Evolutionary conservation across 495 filamentous ascomycete species (phyloP).

Genomic region (Darksidea phi): DNA sequence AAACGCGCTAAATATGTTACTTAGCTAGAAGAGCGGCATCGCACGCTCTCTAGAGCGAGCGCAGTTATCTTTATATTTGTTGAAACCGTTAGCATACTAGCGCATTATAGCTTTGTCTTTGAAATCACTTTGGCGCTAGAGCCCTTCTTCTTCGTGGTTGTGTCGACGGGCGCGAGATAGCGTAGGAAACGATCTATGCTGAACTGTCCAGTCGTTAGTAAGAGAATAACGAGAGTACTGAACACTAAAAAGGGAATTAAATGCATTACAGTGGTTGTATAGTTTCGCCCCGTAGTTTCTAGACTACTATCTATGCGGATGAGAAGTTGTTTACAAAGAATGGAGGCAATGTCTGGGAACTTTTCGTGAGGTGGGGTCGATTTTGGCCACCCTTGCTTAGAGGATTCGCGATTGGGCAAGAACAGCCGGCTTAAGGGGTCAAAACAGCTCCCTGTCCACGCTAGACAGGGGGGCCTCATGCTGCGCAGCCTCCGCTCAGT

Average conservation of each 20-base stretch:
- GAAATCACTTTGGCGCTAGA: constrained; percentile 13
- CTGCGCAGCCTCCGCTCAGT: constrained; percentile 14
- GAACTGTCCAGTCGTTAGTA: constrained; percentile 18
- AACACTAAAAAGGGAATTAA: constrained; percentile 9
- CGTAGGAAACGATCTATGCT: constrained; percentile 18
- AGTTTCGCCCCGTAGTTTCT: constrained; percentile 19
- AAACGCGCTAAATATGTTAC: no score
- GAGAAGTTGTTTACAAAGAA: constrained; percentile 21
- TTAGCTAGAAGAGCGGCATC: no score
- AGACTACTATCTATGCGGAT: constrained; percentile 16
- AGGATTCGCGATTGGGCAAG: constrained; percentile 21
- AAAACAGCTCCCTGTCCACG: constrained; percentile 8
- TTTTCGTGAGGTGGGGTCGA: constrained; percentile 21
- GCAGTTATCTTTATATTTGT: no score
- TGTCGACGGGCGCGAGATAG: constrained; percentile 1
- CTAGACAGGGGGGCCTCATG: constrained; percentile 13
- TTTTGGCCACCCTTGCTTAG: constrained; percentile 19
- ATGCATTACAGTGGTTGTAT: constrained; percentile 9
- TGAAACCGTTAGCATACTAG: no score
- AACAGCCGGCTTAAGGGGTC: constrained; percentile 10
- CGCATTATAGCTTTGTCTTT: no score
- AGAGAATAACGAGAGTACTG: constrained; percentile 13
- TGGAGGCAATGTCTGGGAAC: constrained; percentile 23
- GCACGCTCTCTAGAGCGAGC: no score
- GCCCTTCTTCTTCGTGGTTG: constrained; percentile 15